phyloP scores from a whole-genome alignment of 768 basidiomycete species.

The Flagelloscypha sp. region DNA sequence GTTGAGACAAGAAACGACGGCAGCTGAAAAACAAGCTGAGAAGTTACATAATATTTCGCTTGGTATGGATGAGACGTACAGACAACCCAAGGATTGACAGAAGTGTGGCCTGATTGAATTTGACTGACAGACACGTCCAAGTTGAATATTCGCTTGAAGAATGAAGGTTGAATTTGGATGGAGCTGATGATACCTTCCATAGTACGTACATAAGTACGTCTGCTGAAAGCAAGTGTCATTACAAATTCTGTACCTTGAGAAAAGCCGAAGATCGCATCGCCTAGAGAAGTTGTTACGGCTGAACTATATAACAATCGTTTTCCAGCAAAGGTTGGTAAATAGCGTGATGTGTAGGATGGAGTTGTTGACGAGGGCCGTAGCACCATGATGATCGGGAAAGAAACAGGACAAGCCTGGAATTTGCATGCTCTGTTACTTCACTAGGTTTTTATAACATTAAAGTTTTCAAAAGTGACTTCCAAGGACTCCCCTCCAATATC shows the following conservation, averaged over 20 bases:
- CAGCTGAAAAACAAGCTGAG: constrained; percentile 23
- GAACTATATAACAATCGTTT: constrained; percentile 40
- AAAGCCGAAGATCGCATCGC: constrained; percentile 51
- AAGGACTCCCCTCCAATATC: no score
- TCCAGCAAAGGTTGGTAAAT: constrained; percentile 46
- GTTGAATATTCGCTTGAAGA: constrained; percentile 42
- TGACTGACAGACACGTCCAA: constrained; percentile 34
- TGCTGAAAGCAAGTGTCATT: no score
- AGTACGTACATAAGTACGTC: no score
- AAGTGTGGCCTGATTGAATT: constrained; percentile 33
- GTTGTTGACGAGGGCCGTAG: no score
- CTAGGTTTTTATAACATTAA: no score
- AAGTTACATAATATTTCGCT: background rate
- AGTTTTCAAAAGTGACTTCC: no score
- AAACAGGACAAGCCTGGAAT: no score
- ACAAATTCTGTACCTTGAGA: no score
- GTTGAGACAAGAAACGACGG: constrained; percentile 41
- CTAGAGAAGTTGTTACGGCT: constrained; percentile 45
- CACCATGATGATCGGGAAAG: no score
- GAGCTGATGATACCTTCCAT: constrained; percentile 46
- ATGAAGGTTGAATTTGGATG: constrained; percentile 44
- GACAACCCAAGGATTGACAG: constrained; percentile 37
- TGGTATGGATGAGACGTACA: constrained; percentile 21
- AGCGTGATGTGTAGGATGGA: constrained; percentile 38
- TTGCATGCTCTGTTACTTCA: no score